Conservation (phyloP, 768 basidiomycete species). For the Leccinum incarnatum region DNA sequence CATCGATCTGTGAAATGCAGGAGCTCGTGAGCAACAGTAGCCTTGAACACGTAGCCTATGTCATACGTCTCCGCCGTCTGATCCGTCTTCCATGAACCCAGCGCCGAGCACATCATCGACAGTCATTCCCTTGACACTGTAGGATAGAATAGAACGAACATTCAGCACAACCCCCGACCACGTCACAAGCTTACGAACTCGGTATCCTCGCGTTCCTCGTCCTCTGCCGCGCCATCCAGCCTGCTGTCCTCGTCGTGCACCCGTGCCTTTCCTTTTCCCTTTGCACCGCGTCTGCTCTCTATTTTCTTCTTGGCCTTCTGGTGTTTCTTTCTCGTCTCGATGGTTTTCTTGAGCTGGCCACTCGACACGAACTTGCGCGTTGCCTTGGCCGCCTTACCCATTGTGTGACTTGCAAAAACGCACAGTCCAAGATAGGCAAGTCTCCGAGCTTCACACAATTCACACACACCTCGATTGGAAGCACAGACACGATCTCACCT, state of each 20-base stretch:
- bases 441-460: background rate
- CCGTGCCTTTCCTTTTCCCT: conserved; percentile 29
- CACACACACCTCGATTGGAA: too few species aligned
- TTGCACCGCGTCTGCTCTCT: conserved; percentile 53
- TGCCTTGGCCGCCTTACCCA: conserved; percentile 62
- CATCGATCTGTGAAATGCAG: conserved; percentile 18
- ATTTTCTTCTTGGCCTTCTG: conserved; percentile 73
- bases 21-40: conserved; percentile 2
- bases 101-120: conserved; percentile 77
- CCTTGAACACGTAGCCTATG: conserved; percentile 1
- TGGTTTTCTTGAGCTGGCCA: conserved; percentile 84
- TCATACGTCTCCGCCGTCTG: conserved; percentile 42
- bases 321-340: conserved; percentile 78
- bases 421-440: conserved; percentile 16
- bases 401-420: conserved; percentile 12
- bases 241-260: conserved; percentile 31
- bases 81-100: conserved; percentile 66
- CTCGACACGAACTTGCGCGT: conserved; percentile 86
- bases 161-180: background rate
- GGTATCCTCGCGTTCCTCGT: background rate
- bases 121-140: conserved; percentile 46
- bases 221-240: conserved; percentile 18
- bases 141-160: background rate
- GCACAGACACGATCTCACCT: too few species aligned
- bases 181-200: conserved; percentile 10